These are phyloP conservation scores for Clitopilus hobsonii DNA, from an alignment of 768 basidiomycete species.

Conservation along the genomic window DNA sequence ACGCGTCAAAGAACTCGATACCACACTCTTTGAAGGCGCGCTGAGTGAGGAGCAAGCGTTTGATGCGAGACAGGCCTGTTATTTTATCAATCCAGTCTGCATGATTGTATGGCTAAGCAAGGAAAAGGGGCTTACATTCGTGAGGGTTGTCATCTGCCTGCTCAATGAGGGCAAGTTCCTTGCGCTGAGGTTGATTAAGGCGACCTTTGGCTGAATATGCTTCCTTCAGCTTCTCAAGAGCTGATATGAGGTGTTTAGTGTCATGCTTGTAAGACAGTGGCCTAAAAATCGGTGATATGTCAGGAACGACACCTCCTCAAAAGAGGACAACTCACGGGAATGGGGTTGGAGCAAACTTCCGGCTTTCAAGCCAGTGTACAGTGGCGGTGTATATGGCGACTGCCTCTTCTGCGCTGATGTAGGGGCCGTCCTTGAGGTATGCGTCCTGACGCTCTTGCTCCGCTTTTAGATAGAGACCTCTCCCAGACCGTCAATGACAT, in stretches of 20 bases:
- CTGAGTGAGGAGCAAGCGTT: slow-evolving; percentile 93
- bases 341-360: slow-evolving; percentile 97
- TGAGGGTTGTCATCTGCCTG: slow-evolving; percentile 99
- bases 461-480: slow-evolving; percentile 93
- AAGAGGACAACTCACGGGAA: slow-evolving; percentile 67
- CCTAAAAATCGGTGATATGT: slow-evolving; percentile 27
- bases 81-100: too few relatives aligned
- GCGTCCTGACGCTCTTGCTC: slow-evolving; percentile 99
- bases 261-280: slow-evolving; percentile 99
- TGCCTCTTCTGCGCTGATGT: slow-evolving; percentile 97
- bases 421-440: slow-evolving; percentile 98
- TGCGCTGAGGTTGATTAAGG: slow-evolving; percentile 95
- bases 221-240: slow-evolving; percentile 97
- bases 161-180: slow-evolving; percentile 96
- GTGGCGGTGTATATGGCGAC: slow-evolving; percentile 98
- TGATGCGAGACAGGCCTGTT: slow-evolving; percentile 88
- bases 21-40: slow-evolving; percentile 98
- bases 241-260: slow-evolving; percentile 95
- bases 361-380: slow-evolving; percentile 97
- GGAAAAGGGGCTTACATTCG: slow-evolving; percentile 58
- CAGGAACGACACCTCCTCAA: not conserved
- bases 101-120: too few relatives aligned
- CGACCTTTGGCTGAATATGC: slow-evolving; percentile 98
- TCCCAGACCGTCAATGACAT: too few relatives aligned
- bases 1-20: slow-evolving; percentile 95